Conservation (phyloP, 2,329 filamentous ascomycete species). For the Pseudogymnoascus sp. region DNA sequence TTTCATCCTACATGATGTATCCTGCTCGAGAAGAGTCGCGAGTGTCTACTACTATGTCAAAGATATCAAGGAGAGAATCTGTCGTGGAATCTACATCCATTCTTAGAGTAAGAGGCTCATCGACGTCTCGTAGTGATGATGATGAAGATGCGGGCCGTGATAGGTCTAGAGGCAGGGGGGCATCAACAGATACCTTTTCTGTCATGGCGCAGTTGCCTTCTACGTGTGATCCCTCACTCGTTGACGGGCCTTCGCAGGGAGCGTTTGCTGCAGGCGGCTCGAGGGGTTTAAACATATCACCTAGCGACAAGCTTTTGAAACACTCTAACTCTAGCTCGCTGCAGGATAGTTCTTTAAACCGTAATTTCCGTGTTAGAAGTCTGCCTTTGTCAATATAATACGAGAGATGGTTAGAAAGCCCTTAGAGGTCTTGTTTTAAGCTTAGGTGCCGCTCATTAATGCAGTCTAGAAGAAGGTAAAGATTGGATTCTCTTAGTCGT, state of each 20-base stretch:
- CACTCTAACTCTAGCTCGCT: not conserved
- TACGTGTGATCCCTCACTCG: no score
- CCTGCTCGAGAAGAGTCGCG: not conserved
- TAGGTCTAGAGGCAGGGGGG: not conserved
- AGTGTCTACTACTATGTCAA: not conserved
- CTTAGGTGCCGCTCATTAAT: not conserved
- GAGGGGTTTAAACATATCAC: not conserved
- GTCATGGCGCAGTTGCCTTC: no score
- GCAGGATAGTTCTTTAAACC: not conserved
- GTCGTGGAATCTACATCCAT: not conserved
- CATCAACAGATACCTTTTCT: not conserved
- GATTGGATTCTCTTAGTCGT: not conserved
- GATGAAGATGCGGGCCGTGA: not conserved
- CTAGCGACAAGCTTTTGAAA: not conserved
- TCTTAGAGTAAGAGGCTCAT: not conserved
- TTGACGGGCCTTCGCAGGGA: not conserved
- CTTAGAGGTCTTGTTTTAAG: not conserved
- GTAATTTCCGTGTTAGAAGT: not conserved
- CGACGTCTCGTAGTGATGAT: not conserved
- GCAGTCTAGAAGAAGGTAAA: not conserved
- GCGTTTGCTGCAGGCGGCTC: not conserved
- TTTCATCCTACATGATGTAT: no score
- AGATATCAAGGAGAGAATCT: not conserved
- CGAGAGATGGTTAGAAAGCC: not conserved
- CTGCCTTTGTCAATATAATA: not conserved